Evolutionary conservation across 768 basidiomycete species (phyloP).

Genomic region (Dacryopinax primogenitus): DNA sequence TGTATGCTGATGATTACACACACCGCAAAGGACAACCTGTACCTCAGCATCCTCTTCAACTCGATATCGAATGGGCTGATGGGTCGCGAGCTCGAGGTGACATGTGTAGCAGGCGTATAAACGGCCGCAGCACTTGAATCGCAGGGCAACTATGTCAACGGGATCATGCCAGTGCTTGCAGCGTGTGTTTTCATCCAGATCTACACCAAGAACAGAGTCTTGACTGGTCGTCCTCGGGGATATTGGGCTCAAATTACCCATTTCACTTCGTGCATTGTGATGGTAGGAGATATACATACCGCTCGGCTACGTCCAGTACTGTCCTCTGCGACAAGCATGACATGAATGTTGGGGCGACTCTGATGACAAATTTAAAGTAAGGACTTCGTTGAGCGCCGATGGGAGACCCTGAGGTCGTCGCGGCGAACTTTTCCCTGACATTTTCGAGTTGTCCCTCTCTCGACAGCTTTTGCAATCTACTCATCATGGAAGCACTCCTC

Average conservation of each 20-base stretch:
- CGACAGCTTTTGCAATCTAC: neutral
- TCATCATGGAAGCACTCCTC: slow-evolving; percentile 55
- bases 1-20: neutral
- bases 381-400: no score
- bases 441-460: neutral
- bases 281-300: no score
- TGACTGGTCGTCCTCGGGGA: neutral
- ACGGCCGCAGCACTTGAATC: neutral
- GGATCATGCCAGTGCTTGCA: slow-evolving; percentile 1
- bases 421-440: neutral
- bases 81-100: neutral
- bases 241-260: no score
- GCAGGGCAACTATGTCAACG: neutral
- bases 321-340: neutral
- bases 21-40: neutral
- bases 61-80: neutral
- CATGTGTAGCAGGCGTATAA: neutral
- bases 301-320: no score
- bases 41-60: neutral
- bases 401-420: neutral
- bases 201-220: neutral
- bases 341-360: no score
- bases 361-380: no score
- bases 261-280: no score
- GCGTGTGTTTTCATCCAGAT: neutral